Conservation (phyloP, 306 rosid genomes). For the Prunus fruticosa region DNA sequence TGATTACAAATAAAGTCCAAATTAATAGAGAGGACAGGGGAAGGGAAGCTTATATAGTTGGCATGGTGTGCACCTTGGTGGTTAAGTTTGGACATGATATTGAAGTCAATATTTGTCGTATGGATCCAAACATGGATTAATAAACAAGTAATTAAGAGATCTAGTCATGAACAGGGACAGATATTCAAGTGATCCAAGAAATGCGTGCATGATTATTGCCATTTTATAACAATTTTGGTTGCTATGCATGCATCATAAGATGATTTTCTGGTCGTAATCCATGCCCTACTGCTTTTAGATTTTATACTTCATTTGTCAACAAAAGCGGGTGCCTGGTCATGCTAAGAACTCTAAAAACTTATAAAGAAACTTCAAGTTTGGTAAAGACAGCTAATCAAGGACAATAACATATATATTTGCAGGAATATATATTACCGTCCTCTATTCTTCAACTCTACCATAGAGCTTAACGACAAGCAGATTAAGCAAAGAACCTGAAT, state of each 20-base stretch:
- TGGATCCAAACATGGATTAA: too few relatives aligned
- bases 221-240: neutral
- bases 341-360: too few relatives aligned
- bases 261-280: neutral
- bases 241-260: neutral
- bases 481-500: too few relatives aligned
- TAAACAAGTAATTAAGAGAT: neutral
- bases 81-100: neutral
- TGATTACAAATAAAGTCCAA: neutral
- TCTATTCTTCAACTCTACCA: too few relatives aligned
- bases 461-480: too few relatives aligned
- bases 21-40: neutral
- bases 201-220: constrained; percentile 29
- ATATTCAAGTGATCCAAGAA: neutral
- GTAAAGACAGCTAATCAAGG: too few relatives aligned
- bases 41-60: neutral
- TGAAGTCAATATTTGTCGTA: neutral
- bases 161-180: neutral
- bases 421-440: too few relatives aligned
- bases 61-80: neutral
- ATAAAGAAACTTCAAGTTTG: too few relatives aligned
- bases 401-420: too few relatives aligned
- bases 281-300: neutral
- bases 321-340: neutral
- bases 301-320: neutral